Base-by-base conservation (phyloP, 1,139 yeast species). In the Taphrina confusa region DNA sequence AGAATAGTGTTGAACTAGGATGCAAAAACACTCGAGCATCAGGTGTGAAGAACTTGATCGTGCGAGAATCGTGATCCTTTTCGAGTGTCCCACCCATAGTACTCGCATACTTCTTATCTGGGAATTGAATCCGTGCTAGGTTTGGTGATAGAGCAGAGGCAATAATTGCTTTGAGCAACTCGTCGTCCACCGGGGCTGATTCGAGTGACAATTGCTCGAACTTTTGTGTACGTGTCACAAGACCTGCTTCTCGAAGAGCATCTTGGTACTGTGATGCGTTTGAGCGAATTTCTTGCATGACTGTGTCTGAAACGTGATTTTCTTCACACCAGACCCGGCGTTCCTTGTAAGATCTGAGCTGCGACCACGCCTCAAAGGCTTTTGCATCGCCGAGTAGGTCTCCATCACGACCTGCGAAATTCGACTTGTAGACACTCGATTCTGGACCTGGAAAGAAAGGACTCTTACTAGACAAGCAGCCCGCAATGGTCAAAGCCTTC, bases 111-210 rank as follows among this genome's bases (percentile, higher is more conserved):
- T 86, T 87, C 5, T 91, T 82, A 65, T 87, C 90, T 0, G 97
- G 97, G 34, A 82, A 75, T 66, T 85, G 89, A 2, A 89, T 87
- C 63, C 90, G 78, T 0, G 94, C 90, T 37, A 89, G 76, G 60
- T 87, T 85, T 0, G 97, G 97, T 67, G 85, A 86, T 67, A 84
- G 81, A 0, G 96, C 79, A 1, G 95, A 95, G 0, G 95, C 83
- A 23, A 90, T 73, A 0, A 91, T 78, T 0, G 95, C 82, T 37
- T 83, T 77, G 2, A 89, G 68, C 23, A 1, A 90, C 75, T 47
- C 52, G 18, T 47, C 52, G n/a, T 33, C 42, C 11, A 18, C 39
- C 22, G 40, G 4, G 14, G 16, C 22, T 3, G 14, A 23, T 6
- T 45, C 50, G 3, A 47, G 46, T 6, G 57, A 11, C 22, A 44